A percentile compares a stretch with the other conserved stretches of the same genome.
These are phyloP conservation scores for Mercurialis annua DNA, from an alignment of 345 rosid species.

Conservation along the genomic window DNA sequence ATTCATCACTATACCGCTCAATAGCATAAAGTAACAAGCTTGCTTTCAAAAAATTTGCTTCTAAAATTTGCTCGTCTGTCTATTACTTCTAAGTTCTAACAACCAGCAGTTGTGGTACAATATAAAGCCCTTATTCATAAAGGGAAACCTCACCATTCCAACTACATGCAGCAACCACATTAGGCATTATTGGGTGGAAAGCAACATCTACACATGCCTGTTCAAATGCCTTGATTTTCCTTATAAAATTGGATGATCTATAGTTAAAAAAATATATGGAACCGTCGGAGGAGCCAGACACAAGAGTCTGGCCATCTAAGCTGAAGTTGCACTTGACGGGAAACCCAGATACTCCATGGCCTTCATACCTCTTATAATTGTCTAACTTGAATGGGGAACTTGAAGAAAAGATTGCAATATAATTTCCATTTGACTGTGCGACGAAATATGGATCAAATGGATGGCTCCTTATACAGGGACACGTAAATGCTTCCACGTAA, in stretches of 20 bases:
- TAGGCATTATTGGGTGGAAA: constrained; percentile 60
- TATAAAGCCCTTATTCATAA: constrained; percentile 22
- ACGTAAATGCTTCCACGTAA: constrained; percentile 80
- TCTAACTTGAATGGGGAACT: constrained; percentile 76
- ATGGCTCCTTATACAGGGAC: constrained; percentile 66
- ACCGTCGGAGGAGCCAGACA: constrained; percentile 78
- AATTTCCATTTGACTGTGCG: constrained; percentile 86
- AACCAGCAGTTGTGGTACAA: background rate
- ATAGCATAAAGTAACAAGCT: background rate
- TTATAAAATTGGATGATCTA: constrained; percentile 43
- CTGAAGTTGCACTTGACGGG: constrained; percentile 79
- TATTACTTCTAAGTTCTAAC: background rate
- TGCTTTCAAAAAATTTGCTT: background rate
- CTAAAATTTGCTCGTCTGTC: background rate
- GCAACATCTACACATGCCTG: constrained; percentile 65
- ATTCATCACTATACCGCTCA: background rate
- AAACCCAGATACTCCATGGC: constrained; percentile 79
- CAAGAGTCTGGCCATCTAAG: constrained; percentile 58
- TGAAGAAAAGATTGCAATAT: constrained; percentile 77
- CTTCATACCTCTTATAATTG: constrained; percentile 68
- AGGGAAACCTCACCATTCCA: constrained; percentile 72
- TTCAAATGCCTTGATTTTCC: constrained; percentile 59
- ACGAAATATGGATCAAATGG: constrained; percentile 63
- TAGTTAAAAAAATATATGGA: constrained; percentile 52
- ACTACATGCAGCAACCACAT: constrained; percentile 67